Evolutionary conservation across 345 rosid species (phyloP), one percentile per base, ranked within the genome.

Genomic region (sweet orange (Citrus sinensis)): DNA sequence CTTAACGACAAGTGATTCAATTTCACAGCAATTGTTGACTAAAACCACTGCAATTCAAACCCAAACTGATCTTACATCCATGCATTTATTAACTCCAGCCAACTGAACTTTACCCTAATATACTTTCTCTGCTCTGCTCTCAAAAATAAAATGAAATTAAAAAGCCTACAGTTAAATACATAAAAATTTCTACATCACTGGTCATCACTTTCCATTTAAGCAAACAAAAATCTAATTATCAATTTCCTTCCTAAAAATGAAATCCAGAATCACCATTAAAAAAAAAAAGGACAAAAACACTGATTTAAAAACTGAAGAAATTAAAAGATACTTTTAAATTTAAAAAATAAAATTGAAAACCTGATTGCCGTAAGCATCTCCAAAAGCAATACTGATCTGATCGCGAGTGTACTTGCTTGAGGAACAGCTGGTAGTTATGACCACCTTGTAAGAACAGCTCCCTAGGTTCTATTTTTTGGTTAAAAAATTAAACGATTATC

Each of bases 281-380:
- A 46, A 40, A 39, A 39, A 42, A 10, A 11, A 11, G 20, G 22
- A 73, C n/a, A 27, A 40, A 13, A 61, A 17, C 37, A 35, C n/a
- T 17, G 4, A 27, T 20, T 71, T 51, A 54, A 17, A 54, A 54
- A 22, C n/a, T 0, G 17, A 32, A 32, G 60, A 7, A 54, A 30
- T 46, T 29, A 19, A 54, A 71, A 1, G 14, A 4, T 25, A 46
- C 13, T 32, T 4, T 17, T 34, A 19, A 19, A 49, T 27, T 55
- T 17, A 9, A 11, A 8, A 20, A 37, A 20, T n/a, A 35, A 55
- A 73, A 19, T 63, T 63, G 66, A 25, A 78, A 30, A 95, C 99
- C 98, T 92, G 97, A 84, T 94, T 92, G 61, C 95, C 99, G 64
- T 93, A 94, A 16, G 91, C 97, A 80, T 96, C 98, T 2, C 99